Evolutionary conservation across 202 grass and related monocot genomes (phyloP).

Genomic region (Brachypodium distachyon): DNA sequence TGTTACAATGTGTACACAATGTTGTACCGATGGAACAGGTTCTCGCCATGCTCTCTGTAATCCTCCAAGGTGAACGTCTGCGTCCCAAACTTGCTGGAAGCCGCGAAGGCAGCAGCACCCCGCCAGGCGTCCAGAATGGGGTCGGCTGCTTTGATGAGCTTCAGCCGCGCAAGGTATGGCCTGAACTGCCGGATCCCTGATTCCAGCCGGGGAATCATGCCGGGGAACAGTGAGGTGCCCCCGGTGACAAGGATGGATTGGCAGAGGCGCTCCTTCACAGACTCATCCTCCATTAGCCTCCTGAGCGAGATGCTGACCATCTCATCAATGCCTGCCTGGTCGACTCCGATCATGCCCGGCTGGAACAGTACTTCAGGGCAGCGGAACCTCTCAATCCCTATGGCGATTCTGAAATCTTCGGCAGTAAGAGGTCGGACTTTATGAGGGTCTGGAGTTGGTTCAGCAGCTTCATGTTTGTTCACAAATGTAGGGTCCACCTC

Average conservation of each 20-base stretch:
- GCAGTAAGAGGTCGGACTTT: constrained; percentile 41
- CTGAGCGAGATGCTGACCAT: constrained; percentile 68
- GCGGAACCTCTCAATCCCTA: constrained; percentile 74
- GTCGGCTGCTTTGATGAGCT: constrained; percentile 52
- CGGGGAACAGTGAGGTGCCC: constrained; percentile 68
- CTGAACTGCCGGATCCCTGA: constrained; percentile 61
- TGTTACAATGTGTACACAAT: constrained; percentile 62
- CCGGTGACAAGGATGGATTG: constrained; percentile 77
- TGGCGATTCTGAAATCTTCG: constrained; percentile 68
- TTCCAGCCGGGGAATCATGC: constrained; percentile 72
- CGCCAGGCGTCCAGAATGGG: constrained; percentile 79
- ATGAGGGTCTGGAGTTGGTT: constrained; percentile 42
- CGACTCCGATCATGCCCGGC: constrained; percentile 73
- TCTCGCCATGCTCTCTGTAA: constrained; percentile 82
- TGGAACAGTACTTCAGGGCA: constrained; percentile 88
- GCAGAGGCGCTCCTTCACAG: constrained; percentile 61
- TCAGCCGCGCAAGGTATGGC: constrained; percentile 67
- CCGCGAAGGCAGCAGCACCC: constrained; percentile 56
- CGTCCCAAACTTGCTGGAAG: constrained; percentile 49
- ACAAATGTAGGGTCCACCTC: constrained; percentile 89
- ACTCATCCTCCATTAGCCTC: constrained; percentile 52
- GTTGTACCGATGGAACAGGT: constrained; percentile 52
- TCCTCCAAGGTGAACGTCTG: constrained; percentile 75
- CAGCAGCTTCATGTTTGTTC: constrained; percentile 37
- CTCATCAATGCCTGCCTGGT: constrained; percentile 82